A percentile compares a stretch with the other conserved stretches of the same genome.
Conservation (phyloP, 2,329 filamentous ascomycete genomes). For the Colletotrichum cordylinicola region DNA sequence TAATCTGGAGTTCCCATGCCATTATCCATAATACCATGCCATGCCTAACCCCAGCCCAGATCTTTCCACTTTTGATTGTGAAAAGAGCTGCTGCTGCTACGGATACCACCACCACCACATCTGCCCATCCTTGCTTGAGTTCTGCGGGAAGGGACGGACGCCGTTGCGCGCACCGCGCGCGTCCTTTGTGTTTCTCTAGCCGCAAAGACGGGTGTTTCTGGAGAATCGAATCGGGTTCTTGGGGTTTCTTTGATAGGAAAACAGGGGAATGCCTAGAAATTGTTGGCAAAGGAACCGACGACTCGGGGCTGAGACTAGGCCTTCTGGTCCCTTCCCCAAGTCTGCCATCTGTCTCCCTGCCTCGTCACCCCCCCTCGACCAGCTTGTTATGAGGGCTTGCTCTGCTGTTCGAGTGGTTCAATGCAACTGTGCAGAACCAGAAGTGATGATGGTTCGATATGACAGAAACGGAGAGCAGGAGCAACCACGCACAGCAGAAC, state of each 20-base stretch:
- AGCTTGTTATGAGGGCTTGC: background rate
- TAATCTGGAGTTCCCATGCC: background rate
- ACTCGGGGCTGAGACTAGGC: slow-evolving; percentile 2
- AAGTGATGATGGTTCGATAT: background rate
- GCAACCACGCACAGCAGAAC: background rate
- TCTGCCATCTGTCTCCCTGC: background rate
- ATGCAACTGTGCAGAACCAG: background rate
- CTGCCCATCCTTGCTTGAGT: background rate
- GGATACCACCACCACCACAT: background rate
- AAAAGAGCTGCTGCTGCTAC: background rate
- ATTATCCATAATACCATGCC: background rate
- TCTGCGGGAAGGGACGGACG: background rate
- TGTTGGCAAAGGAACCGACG: slow-evolving; percentile 10
- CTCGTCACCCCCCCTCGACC: background rate
- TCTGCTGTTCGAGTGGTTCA: background rate
- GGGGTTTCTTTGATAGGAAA: background rate
- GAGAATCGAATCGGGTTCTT: background rate
- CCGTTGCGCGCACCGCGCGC: background rate
- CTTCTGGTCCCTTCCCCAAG: background rate
- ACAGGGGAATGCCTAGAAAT: slow-evolving; percentile 10
- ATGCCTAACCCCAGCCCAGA: background rate
- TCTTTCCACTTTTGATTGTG: background rate
- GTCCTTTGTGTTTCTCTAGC: background rate
- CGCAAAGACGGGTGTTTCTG: background rate
- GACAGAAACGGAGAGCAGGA: background rate